phyloP scores from a whole-genome alignment of 2,329 filamentous ascomycete species.

The Onygenales sp. region DNA sequence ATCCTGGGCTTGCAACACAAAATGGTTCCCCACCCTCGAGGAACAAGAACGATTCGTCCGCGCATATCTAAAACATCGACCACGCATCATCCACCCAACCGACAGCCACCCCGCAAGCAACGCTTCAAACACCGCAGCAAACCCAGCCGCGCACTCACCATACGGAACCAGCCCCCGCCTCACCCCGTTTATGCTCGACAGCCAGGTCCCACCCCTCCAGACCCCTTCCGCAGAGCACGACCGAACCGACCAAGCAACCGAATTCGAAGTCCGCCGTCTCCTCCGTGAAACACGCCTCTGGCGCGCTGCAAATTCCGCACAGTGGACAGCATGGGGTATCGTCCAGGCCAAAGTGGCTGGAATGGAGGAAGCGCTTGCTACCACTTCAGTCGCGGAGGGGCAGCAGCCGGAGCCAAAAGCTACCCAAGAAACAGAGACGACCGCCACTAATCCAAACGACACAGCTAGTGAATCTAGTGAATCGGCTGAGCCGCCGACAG shows the following conservation, averaged over 20 bases:
- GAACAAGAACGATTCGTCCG: constrained; percentile 79
- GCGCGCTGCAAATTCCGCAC: constrained; percentile 76
- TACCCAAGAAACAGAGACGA: constrained; percentile 1
- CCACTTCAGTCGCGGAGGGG: constrained; percentile 13
- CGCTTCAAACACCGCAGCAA: constrained; percentile 13
- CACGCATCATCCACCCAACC: constrained; percentile 35
- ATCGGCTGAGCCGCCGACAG: constrained; percentile 31
- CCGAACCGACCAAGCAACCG: constrained; percentile 53
- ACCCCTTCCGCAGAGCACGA: constrained; percentile 42
- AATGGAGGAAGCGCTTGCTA: constrained; percentile 41
- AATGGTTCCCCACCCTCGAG: constrained; percentile 64
- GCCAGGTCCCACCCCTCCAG: constrained; percentile 48
- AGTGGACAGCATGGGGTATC: constrained; percentile 94
- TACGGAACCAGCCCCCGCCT: constrained; percentile 26
- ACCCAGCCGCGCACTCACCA: constrained; percentile 19
- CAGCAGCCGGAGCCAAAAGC: constrained; percentile 3
- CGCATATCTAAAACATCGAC: constrained; percentile 75
- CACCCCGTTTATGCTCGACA: constrained; percentile 71
- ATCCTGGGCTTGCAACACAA: constrained; percentile 59
- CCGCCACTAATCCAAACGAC: background rate
- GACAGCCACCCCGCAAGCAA: constrained; percentile 33
- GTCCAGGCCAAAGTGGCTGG: constrained; percentile 84
- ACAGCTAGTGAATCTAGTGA: background rate
- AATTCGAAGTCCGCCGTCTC: constrained; percentile 59
- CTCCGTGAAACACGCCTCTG: constrained; percentile 73